Conservation (phyloP, 2,329 filamentous ascomycete species). For the Cordyceps cateniannulata region DNA sequence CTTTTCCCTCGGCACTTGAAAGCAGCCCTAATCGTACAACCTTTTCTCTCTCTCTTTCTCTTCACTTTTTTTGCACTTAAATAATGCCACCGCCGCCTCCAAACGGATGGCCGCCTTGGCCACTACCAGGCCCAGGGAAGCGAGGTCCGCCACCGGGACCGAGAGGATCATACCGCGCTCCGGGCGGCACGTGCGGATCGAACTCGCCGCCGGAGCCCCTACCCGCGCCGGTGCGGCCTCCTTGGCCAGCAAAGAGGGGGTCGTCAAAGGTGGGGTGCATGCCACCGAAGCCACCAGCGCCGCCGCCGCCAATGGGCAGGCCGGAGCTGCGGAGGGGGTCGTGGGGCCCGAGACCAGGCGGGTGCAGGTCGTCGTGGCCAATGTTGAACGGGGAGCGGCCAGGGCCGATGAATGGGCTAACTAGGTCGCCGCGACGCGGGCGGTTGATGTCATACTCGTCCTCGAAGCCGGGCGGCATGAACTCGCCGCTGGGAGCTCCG, state of each 20-base stretch:
- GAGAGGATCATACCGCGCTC: conserved; percentile 85
- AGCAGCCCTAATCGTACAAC: no score
- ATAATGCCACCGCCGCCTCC: conserved; percentile 29
- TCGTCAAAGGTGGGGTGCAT: conserved; percentile 98
- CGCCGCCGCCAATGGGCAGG: conserved; percentile 36
- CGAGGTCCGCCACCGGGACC: conserved; percentile 56
- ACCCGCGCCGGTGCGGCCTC: conserved; percentile 35
- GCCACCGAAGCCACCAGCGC: conserved; percentile 40
- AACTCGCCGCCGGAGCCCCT: conserved; percentile 30
- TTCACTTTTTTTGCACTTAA: conserved; percentile 14
- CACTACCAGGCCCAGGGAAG: conserved; percentile 38
- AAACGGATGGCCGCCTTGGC: conserved; percentile 24
- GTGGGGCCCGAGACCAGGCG: conserved; percentile 75
- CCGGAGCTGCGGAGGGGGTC: conserved; percentile 70
- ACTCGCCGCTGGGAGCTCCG: conserved; percentile 56
- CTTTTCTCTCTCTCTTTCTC: not conserved
- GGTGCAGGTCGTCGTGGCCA: conserved; percentile 82
- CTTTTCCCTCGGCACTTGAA: no score
- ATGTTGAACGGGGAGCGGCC: conserved; percentile 59
- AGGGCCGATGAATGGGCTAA: conserved; percentile 23
- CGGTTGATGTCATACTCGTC: conserved; percentile 82
- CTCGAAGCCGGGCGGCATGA: conserved; percentile 84
- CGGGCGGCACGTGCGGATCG: conserved; percentile 73
- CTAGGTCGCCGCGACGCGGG: conserved; percentile 35
- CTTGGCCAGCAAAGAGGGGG: conserved; percentile 64